These are phyloP conservation scores for Talaromyces albobiverticillius DNA, from an alignment of 2,329 filamentous ascomycete species.

Conservation along the genomic window DNA sequence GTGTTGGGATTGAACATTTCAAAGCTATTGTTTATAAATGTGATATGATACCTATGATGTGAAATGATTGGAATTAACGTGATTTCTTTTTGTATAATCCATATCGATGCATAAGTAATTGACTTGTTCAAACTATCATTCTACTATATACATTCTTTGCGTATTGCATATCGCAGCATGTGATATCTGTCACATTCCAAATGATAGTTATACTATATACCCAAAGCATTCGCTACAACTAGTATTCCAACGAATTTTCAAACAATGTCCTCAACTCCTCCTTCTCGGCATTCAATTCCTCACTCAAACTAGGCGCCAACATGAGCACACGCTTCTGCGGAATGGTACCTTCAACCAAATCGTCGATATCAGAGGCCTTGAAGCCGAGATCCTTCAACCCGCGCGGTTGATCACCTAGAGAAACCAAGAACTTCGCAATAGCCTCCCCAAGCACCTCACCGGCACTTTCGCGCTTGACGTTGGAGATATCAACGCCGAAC, in stretches of 20 bases:
- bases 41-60: background rate
- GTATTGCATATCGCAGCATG: too few relatives aligned
- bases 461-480: conserved; percentile 84
- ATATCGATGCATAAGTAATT: too few relatives aligned
- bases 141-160: too few relatives aligned
- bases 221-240: too few relatives aligned
- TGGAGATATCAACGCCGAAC: conserved; percentile 85
- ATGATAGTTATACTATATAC: conserved; percentile 6
- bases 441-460: conserved; percentile 86
- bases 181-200: background rate
- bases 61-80: background rate
- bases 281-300: conserved; percentile 66
- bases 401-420: conserved; percentile 83
- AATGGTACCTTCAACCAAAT: conserved; percentile 87
- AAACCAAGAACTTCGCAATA: conserved; percentile 72
- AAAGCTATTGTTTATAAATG: background rate
- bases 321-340: conserved; percentile 88
- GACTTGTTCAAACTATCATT: too few relatives aligned
- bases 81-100: too few relatives aligned
- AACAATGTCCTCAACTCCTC: conserved; percentile 69
- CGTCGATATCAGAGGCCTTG: conserved; percentile 68
- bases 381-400: conserved; percentile 86
- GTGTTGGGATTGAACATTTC: background rate
- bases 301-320: conserved; percentile 77
- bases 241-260: conserved; percentile 60